phyloP scores from a whole-genome alignment of 495 filamentous ascomycete species.

The Tuber magnatum region DNA sequence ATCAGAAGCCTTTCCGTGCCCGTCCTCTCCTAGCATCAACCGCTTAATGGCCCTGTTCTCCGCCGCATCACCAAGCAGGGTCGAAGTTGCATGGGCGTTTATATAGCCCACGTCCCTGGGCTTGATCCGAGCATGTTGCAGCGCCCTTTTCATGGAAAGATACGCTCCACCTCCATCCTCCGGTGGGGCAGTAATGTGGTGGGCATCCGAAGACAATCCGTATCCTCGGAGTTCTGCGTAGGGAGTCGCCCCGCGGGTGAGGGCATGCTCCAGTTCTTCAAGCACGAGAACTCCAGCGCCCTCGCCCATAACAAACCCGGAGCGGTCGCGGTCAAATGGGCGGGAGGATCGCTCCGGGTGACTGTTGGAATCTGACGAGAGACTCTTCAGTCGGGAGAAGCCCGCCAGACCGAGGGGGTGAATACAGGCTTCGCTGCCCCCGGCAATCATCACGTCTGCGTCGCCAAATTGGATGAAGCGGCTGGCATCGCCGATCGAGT shows the following conservation, averaged over 20 bases:
- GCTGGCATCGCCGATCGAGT: slow-evolving; percentile 86
- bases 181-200: slow-evolving; percentile 86
- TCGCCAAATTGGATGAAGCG: slow-evolving; percentile 86
- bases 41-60: slow-evolving; percentile 77
- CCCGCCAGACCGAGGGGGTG: slow-evolving; percentile 88
- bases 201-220: slow-evolving; percentile 75
- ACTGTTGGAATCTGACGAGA: slow-evolving; percentile 52
- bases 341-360: slow-evolving; percentile 55
- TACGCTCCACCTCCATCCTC: slow-evolving; percentile 72
- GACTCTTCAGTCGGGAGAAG: slow-evolving; percentile 77
- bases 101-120: slow-evolving; percentile 78
- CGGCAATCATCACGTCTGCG: slow-evolving; percentile 89
- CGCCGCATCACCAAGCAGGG: slow-evolving; percentile 73
- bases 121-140: slow-evolving; percentile 62
- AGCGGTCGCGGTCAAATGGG: slow-evolving; percentile 75
- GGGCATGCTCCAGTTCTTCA: slow-evolving; percentile 86
- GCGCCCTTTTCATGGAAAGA: slow-evolving; percentile 74
- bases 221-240: slow-evolving; percentile 89
- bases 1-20: slow-evolving; percentile 53
- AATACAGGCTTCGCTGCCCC: slow-evolving; percentile 90
- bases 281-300: slow-evolving; percentile 81
- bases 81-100: slow-evolving; percentile 92
- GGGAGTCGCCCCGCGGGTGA: slow-evolving; percentile 65
- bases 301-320: slow-evolving; percentile 88
- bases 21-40: slow-evolving; percentile 67